These are phyloP conservation scores for Alternaria tenuissima DNA, from an alignment of 2,329 filamentous ascomycete genomes.

Conservation along the genomic window DNA sequence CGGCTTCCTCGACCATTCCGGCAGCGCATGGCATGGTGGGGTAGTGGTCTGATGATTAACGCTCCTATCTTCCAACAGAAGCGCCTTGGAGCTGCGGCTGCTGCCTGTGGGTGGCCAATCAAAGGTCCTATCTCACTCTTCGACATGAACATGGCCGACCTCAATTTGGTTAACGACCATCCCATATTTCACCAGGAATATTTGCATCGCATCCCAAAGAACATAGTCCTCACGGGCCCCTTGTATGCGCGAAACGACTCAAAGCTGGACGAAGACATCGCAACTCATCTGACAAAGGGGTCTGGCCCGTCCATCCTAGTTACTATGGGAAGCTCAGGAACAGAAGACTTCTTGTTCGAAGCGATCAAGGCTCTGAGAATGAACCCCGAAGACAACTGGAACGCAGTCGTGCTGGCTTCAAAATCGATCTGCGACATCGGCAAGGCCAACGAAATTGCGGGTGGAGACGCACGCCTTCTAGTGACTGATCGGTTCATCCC, in stretches of 20 bases:
- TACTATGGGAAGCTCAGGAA: slow-evolving; percentile 45
- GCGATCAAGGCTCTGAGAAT: slow-evolving; percentile 41
- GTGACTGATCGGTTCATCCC: slow-evolving; percentile 45
- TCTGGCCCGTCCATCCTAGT: slow-evolving; percentile 38
- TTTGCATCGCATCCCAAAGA: slow-evolving; percentile 37
- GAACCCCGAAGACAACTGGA: slow-evolving; percentile 39
- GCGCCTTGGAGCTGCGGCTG: slow-evolving; percentile 41
- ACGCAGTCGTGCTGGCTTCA: slow-evolving; percentile 40
- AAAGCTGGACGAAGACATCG: slow-evolving; percentile 39
- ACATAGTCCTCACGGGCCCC: slow-evolving; percentile 43
- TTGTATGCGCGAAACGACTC: slow-evolving; percentile 34
- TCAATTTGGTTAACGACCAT: slow-evolving; percentile 46
- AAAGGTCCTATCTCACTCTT: slow-evolving; percentile 43
- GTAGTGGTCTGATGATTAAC: slow-evolving; percentile 38
- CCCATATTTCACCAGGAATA: slow-evolving; percentile 45
- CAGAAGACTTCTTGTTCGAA: slow-evolving; percentile 43
- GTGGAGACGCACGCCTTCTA: slow-evolving; percentile 35
- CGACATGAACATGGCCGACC: slow-evolving; percentile 48
- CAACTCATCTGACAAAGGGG: slow-evolving; percentile 33
- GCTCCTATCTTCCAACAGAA: slow-evolving; percentile 46
- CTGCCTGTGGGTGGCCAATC: slow-evolving; percentile 38
- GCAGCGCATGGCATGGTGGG: slow-evolving; percentile 37
- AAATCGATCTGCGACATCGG: slow-evolving; percentile 44
- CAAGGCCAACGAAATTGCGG: slow-evolving; percentile 33
- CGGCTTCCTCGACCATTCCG: slow-evolving; percentile 41